Evolutionary conservation across 2,329 filamentous ascomycete species (phyloP), one percentile per base, ranked within the genome.

Genomic region (Pseudocercospora crystallina): DNA sequence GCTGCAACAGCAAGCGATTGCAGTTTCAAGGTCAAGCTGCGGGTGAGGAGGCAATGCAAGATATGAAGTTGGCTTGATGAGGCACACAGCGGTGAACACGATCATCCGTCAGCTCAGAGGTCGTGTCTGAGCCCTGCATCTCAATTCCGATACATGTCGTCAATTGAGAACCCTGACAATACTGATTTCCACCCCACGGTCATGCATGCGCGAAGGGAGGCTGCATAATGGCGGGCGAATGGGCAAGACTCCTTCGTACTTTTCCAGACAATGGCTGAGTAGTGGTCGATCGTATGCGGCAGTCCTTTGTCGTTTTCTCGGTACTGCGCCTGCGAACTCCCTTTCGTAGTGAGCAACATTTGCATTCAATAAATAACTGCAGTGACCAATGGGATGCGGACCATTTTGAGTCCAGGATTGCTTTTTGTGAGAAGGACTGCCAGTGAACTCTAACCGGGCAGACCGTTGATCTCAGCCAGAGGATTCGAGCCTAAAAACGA

Each of bases 371-470:
- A 13, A n/a, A 43, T 43, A 17, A 14, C 30, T 14, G 41, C 41
- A 12, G 30, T 33, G 9, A 33, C 30, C 10, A 14, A 39, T 39
- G 15, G 37, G 37, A 34, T 43, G 30, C 13, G 20, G 20, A 26
- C 20, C 20, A 26, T 26, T 26, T 3, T 26, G 20, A 43, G 41
- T 34, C 30, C 13, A 34, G 10, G 30, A 30, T 15, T n/a, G 41
- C 41, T 43, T 17, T 7, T 10, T 13, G 32, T 11, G 8, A 33
- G 12, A 33, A 30, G 30, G 17, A 34, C 11, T 34, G 30, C 41
- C 30, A 35, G 33, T 43, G 31, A 43, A 43, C 41, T 43, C 31
- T 43, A 43, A 26, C 15, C 8, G 30, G 15, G 10, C n/a, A 33
- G 30, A 35, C 31, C 20, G 31, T 34, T 35, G 20, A 34, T 12